These are phyloP conservation scores for Lactarius trivialis DNA, from an alignment of 768 basidiomycete species.

Conservation along the genomic window DNA sequence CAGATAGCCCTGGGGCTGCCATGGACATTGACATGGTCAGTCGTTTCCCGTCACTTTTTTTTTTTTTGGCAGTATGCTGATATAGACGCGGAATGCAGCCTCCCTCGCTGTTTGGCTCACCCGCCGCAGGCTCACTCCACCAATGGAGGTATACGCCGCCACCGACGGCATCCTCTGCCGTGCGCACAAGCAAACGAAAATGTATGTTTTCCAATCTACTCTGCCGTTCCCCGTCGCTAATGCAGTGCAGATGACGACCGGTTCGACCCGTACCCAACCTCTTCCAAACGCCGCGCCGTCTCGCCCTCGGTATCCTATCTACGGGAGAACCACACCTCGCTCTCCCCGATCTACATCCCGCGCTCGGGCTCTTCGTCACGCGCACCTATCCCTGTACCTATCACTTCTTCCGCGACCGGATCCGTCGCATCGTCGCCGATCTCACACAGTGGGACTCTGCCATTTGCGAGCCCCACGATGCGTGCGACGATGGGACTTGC, in stretches of 20 bases:
- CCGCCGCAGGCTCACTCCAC: conserved; percentile 40
- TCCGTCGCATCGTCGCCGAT: conserved; percentile 75
- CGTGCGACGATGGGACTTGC: conserved; percentile 63
- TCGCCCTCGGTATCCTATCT: conserved; percentile 71
- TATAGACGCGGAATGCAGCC: conserved; percentile 39
- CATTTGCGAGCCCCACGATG: conserved; percentile 59
- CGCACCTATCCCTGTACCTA: conserved; percentile 58
- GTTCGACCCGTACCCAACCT: conserved; percentile 75
- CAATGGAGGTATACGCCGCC: conserved; percentile 83
- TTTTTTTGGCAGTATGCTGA: conserved; percentile 18
- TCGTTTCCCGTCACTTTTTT: conserved; percentile 10
- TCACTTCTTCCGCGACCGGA: conserved; percentile 50
- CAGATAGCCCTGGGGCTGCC: conserved; percentile 55
- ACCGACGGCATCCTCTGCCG: conserved; percentile 58
- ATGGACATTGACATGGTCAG: conserved; percentile 67
- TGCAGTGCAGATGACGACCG: conserved; percentile 67
- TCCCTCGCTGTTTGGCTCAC: conserved; percentile 53
- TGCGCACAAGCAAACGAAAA: conserved; percentile 79
- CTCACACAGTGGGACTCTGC: conserved; percentile 39
- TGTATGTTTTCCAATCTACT: conserved; percentile 36
- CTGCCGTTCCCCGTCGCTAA: not conserved
- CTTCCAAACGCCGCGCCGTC: conserved; percentile 75
- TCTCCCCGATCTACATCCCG: conserved; percentile 46
- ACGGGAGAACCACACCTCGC: conserved; percentile 49
- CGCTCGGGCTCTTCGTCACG: conserved; percentile 33